These are phyloP conservation scores for Pythium oligandrum DNA, from an alignment of 352 stramenopile species.

Conservation along the genomic window DNA sequence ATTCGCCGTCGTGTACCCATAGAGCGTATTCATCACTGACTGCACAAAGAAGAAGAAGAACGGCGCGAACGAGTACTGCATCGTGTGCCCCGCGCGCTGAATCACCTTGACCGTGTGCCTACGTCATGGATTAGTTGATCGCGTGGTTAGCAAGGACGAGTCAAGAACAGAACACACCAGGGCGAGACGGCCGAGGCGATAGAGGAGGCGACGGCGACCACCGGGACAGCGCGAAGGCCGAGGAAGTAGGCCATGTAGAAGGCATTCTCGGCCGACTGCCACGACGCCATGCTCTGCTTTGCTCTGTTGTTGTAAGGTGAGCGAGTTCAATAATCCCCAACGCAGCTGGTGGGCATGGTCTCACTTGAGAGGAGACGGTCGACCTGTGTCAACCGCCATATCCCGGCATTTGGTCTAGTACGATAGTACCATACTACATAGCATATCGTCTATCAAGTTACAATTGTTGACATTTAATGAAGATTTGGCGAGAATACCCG, in stretches of 20 bases:
- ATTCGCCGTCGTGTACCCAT: slow-evolving; percentile 61
- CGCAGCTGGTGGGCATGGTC: too few species aligned
- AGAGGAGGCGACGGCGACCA: slow-evolving; percentile 52
- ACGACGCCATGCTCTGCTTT: slow-evolving; percentile 21
- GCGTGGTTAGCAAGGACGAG: not conserved
- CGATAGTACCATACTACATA: too few species aligned
- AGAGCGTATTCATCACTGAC: slow-evolving; percentile 80
- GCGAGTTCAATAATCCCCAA: too few species aligned
- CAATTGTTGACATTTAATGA: too few species aligned
- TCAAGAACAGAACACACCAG: slow-evolving; percentile 23
- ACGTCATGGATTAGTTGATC: not conserved
- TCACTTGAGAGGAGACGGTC: too few species aligned
- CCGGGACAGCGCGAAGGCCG: slow-evolving; percentile 48
- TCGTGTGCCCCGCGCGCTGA: slow-evolving; percentile 52
- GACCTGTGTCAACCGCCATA: too few species aligned
- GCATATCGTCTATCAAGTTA: too few species aligned
- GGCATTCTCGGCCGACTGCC: slow-evolving; percentile 55
- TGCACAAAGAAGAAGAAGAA: slow-evolving; percentile 86
- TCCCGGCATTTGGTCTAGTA: too few species aligned
- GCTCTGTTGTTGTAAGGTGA: too few species aligned
- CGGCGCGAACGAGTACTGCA: slow-evolving; percentile 74
- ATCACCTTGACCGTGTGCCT: slow-evolving; percentile 67
- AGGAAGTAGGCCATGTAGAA: slow-evolving; percentile 73
- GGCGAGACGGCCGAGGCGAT: slow-evolving; percentile 69
- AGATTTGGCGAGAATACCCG: too few species aligned